A percentile compares a stretch with the other conserved stretches of the same genome.
Conservation (phyloP, 352 stramenopile genomes). For the Phytophthora macrochlamydospora region DNA sequence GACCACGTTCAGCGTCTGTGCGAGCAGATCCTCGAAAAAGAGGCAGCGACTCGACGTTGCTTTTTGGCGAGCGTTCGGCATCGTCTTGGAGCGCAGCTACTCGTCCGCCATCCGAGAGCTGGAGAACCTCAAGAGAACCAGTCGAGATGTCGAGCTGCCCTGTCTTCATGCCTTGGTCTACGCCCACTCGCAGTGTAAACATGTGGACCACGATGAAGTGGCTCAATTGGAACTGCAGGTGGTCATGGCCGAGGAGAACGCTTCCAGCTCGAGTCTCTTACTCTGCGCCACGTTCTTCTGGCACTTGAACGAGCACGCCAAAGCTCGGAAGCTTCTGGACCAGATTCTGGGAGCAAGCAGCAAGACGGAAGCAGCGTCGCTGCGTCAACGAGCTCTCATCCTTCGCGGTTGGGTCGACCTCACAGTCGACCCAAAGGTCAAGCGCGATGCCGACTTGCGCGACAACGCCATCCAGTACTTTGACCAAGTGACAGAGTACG, state of each 20-base stretch:
- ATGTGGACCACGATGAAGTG: slow-evolving; percentile 82
- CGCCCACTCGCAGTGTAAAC: slow-evolving; percentile 76
- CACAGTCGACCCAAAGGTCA: slow-evolving; percentile 68
- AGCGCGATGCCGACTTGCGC: slow-evolving; percentile 65
- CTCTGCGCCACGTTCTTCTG: slow-evolving; percentile 83
- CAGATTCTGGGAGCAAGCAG: slow-evolving; percentile 41
- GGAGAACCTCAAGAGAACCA: slow-evolving; percentile 78
- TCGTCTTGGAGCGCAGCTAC: slow-evolving; percentile 77
- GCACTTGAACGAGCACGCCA: slow-evolving; percentile 67
- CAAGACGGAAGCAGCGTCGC: slow-evolving; percentile 20
- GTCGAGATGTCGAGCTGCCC: slow-evolving; percentile 75
- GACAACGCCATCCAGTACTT: slow-evolving; percentile 72
- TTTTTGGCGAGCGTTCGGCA: slow-evolving; percentile 90
- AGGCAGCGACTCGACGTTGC: slow-evolving; percentile 77
- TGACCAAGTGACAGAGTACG: slow-evolving; percentile 66
- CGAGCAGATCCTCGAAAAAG: slow-evolving; percentile 79
- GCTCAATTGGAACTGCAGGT: slow-evolving; percentile 80
- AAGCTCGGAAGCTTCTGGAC: slow-evolving; percentile 77
- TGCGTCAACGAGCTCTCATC: slow-evolving; percentile 57
- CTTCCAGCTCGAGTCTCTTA: slow-evolving; percentile 55
- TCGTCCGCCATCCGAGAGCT: slow-evolving; percentile 87
- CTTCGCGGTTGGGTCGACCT: slow-evolving; percentile 82
- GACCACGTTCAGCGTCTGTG: slow-evolving; percentile 86
- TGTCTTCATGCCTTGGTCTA: slow-evolving; percentile 83
- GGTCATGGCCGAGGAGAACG: slow-evolving; percentile 78